Conservation (phyloP, 305 asterid species). For the Rubia occidens region DNA sequence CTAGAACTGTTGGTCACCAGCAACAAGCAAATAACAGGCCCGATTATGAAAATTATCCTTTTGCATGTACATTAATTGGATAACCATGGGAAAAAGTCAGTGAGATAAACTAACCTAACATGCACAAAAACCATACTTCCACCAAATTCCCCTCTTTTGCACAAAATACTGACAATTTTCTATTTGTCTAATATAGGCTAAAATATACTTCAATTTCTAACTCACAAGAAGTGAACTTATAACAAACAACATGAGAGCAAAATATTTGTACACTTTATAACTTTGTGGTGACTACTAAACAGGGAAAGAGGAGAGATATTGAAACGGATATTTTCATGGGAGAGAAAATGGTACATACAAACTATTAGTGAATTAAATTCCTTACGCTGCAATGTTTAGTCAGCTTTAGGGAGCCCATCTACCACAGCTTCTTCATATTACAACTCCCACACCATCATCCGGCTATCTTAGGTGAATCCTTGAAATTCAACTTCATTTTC, state of each 20-base stretch:
- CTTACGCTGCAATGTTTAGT: background rate
- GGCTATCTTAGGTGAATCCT: background rate
- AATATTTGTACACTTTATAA: background rate
- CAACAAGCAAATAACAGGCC: background rate
- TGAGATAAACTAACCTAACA: background rate
- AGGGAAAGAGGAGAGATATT: background rate
- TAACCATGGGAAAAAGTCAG: background rate
- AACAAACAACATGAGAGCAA: background rate
- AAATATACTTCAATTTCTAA: background rate
- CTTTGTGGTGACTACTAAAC: background rate
- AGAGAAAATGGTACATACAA: background rate
- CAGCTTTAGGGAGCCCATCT: background rate
- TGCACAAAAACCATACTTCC: background rate
- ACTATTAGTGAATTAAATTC: background rate
- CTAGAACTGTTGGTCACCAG: background rate
- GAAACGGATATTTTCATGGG: background rate
- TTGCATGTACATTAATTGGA: background rate
- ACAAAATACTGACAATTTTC: background rate
- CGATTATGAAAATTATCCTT: background rate
- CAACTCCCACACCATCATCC: too few species aligned
- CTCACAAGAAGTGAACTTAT: background rate
- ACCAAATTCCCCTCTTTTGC: background rate
- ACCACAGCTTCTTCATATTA: background rate
- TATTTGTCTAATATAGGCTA: background rate
- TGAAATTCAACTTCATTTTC: constrained; percentile 1